Evolutionary conservation across 495 filamentous ascomycete species (phyloP).

Genomic region (Corynascus novoguineensis): DNA sequence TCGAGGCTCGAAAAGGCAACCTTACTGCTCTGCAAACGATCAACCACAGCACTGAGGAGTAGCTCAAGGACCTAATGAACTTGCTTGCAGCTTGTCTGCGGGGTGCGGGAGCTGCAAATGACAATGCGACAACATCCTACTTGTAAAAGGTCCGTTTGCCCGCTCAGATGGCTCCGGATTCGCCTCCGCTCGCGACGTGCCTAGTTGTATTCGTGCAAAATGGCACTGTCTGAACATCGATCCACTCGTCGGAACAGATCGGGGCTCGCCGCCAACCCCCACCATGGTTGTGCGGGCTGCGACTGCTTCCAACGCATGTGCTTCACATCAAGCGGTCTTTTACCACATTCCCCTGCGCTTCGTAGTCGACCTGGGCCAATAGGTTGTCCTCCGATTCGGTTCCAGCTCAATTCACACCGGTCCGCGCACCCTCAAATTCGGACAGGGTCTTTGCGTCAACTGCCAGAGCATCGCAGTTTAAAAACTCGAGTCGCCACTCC

Average conservation of each 20-base stretch:
- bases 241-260: not conserved
- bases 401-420: constrained; percentile 24
- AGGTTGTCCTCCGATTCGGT: constrained; percentile 23
- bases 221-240: constrained; percentile 11
- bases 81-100: too few species aligned
- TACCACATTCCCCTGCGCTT: constrained; percentile 14
- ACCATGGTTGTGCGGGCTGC: not conserved
- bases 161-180: too few species aligned
- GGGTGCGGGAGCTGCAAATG: too few species aligned
- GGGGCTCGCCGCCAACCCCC: not conserved
- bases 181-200: not conserved
- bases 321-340: constrained; percentile 6
- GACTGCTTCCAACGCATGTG: constrained; percentile 12
- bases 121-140: too few species aligned
- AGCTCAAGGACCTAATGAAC: too few species aligned
- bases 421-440: constrained; percentile 18
- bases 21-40: too few species aligned
- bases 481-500: constrained; percentile 24
- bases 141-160: too few species aligned
- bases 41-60: too few species aligned
- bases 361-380: constrained; percentile 12
- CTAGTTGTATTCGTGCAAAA: not conserved
- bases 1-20: too few species aligned
- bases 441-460: constrained; percentile 5
- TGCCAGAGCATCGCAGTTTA: constrained; percentile 13